Percentiles rank a stretch among this genome's conserved stretches.
These are phyloP conservation scores for Lolium rigidum DNA, from an alignment of 176 grass and related monocot genomes.

Conservation along the genomic window DNA sequence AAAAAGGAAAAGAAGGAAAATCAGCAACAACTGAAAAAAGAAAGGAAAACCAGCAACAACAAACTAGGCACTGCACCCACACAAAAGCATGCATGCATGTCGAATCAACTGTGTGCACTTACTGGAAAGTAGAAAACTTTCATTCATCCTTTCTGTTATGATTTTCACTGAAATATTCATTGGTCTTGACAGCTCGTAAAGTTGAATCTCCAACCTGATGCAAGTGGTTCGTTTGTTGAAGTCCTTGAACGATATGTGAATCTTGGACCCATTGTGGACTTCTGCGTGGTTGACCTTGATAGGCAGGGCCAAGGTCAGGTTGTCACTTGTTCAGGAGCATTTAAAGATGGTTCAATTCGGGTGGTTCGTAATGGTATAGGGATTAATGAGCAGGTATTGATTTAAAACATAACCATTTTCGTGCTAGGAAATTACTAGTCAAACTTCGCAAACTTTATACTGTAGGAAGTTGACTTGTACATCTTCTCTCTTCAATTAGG, in stretches of 20 bases:
- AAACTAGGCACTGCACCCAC: neutral
- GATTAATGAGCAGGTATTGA: constrained; percentile 88
- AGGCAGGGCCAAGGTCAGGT: constrained; percentile 97
- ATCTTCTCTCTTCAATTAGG: constrained; percentile 53
- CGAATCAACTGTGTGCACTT: neutral
- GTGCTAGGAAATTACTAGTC: neutral
- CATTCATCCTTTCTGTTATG: constrained; percentile 23
- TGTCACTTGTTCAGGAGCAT: constrained; percentile 94
- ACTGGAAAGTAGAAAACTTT: neutral
- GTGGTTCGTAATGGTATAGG: constrained; percentile 96
- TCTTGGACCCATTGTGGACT: constrained; percentile 48
- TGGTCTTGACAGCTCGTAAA: constrained; percentile 79
- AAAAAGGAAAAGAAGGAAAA: constrained; percentile 15
- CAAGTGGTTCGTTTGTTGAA: constrained; percentile 87
- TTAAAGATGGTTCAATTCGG: constrained; percentile 94
- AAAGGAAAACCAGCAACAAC: constrained; percentile 7
- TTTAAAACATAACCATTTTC: neutral
- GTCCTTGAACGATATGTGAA: constrained; percentile 91
- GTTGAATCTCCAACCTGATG: constrained; percentile 92
- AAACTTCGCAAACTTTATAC: constrained; percentile 19
- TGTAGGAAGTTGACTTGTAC: constrained; percentile 38
- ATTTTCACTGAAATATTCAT: constrained; percentile 7
- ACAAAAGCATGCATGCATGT: constrained; percentile 7
- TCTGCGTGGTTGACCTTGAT: constrained; percentile 96
- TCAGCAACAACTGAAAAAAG: constrained; percentile 10